A percentile compares a stretch with the other conserved stretches of the same genome.
Conservation (phyloP, 1,284 basidiomycete genomes). For the Microbotryomycetes sp. region DNA sequence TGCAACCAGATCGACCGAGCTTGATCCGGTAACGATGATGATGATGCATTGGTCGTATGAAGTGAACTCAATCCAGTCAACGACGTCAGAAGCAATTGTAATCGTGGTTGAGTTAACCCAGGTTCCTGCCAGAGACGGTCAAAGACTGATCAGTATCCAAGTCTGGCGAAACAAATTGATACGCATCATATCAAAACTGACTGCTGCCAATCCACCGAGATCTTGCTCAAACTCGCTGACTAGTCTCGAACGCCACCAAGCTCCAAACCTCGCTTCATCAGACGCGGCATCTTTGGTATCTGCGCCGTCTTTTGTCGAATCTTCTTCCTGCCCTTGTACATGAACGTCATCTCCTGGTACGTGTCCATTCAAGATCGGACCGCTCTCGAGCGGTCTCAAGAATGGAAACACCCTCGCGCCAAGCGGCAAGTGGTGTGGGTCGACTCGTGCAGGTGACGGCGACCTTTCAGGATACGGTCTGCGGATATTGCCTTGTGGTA, state of each 20-base stretch:
- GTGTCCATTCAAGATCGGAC: slow-evolving; percentile 13
- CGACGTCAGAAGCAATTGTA: slow-evolving; percentile 27
- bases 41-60: slow-evolving; percentile 26
- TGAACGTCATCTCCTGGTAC: slow-evolving; percentile 17
- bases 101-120: slow-evolving; percentile 23
- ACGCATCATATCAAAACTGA: not conserved
- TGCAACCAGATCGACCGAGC: slow-evolving; percentile 27
- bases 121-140: slow-evolving; percentile 11
- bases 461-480: slow-evolving; percentile 24
- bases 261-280: slow-evolving; percentile 21
- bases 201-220: slow-evolving; percentile 25
- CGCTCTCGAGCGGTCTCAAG: slow-evolving; percentile 8
- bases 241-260: slow-evolving; percentile 27
- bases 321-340: not conserved
- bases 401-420: slow-evolving; percentile 21
- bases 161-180: not conserved
- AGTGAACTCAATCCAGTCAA: slow-evolving; percentile 27
- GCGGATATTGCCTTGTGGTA: not conserved
- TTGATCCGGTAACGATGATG: slow-evolving; percentile 2
- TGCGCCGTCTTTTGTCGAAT: not conserved
- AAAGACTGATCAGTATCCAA: not conserved
- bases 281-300: not conserved
- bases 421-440: slow-evolving; percentile 25
- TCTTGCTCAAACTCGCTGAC: slow-evolving; percentile 29
- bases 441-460: slow-evolving; percentile 12